Evolutionary conservation across 352 stramenopile species (phyloP), one percentile per base, ranked within the genome.

Genomic region (Pythium folliculosum): DNA sequence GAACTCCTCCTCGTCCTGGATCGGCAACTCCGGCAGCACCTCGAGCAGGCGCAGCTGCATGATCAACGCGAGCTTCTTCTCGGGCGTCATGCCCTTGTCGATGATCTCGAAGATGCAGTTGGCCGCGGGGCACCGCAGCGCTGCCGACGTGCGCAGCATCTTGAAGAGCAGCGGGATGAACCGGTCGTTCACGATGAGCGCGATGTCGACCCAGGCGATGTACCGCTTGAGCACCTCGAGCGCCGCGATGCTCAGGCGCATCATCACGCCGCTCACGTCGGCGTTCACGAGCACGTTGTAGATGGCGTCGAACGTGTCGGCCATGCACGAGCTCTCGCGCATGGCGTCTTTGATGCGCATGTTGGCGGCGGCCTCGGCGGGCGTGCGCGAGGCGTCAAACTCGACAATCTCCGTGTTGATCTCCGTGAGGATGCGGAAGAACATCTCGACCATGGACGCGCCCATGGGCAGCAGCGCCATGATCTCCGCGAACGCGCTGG

Each of bases 341-440:
- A 96, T 95, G 5, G 89, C 86, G 64, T 96, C 89, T 56, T 96
- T 96, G 61, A 96, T 92, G 56, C 76, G 77, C 82, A 94, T 95
- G 73, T 95, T 95, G 53, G 78, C 76, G 8, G 73, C 72, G 12
- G 84, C 76, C 49, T 94, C 85, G 48, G 75, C 67, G 8, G 77
- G 70, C 21, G 82, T 86, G 7, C 81, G 75, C 60, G 86, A 76
- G 32, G 84, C 76, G 69, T 96, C 82, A 64, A 96, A 95, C 66
- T 91, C 82, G 63, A 96, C 92, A 59, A 98, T 95, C 65, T 98
- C 92, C 64, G 97, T 90, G 69, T 96, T 92, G 47, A 97, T 93
- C 7, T 87, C 86, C 54, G 88, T 78, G n/a, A 97, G 71, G 51
- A 97, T 90, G 38, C 90, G 85, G 49, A 98, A 92, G 69, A 94